Evolutionary conservation across 306 rosid genomes (phyloP).

Genomic region (Quercus variabilis): DNA sequence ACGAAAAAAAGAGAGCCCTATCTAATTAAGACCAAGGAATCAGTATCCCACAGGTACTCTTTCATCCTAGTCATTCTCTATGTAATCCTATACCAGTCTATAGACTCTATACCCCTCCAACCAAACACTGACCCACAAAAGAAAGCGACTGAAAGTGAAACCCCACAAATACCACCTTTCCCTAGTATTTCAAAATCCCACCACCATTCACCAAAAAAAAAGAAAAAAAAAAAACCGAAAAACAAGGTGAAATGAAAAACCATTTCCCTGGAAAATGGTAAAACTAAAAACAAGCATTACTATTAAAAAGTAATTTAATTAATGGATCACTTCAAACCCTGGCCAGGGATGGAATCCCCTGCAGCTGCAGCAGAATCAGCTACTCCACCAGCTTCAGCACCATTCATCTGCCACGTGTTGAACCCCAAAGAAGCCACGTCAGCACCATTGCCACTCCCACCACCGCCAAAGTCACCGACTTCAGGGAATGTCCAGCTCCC

Average conservation of each 20-base stretch:
- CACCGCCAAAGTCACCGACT: constrained; percentile 27
- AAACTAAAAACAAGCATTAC: no score
- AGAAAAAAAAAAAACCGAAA: background rate
- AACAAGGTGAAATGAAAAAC: background rate
- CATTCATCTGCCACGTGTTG: constrained; percentile 43
- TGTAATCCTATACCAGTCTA: constrained; percentile 6
- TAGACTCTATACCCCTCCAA: background rate
- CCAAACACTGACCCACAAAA: constrained; percentile 4
- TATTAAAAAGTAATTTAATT: no score
- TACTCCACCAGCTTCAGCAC: constrained; percentile 16
- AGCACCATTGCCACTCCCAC: background rate
- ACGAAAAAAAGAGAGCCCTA: background rate
- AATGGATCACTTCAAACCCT: constrained; percentile 20
- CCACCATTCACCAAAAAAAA: background rate
- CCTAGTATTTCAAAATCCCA: background rate
- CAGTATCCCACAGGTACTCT: background rate
- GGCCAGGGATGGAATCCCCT: constrained; percentile 28
- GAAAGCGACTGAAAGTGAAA: background rate
- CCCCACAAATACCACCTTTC: background rate
- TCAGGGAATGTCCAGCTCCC: constrained; percentile 32
- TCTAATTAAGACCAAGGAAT: background rate
- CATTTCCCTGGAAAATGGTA: background rate
- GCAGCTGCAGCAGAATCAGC: background rate
- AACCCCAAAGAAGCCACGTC: constrained; percentile 19
- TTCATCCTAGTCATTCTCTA: background rate